Evolutionary conservation across 805 yeast species (phyloP).

Genomic region (Metschnikowia baotianmanensis): DNA sequence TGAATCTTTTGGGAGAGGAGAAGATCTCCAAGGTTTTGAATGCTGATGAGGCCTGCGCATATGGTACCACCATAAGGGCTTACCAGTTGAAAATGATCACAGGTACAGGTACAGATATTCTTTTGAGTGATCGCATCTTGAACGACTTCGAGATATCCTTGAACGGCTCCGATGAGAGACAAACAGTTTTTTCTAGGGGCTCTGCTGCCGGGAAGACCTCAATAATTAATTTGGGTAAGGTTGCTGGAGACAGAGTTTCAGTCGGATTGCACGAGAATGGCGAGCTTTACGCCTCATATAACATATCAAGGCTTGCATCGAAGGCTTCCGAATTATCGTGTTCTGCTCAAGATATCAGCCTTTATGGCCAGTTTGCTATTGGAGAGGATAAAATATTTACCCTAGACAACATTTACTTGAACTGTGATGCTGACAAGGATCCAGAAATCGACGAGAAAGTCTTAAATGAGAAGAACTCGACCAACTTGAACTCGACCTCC

Average conservation of each 20-base stretch:
- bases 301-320: constrained; percentile 24
- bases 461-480: constrained; percentile 3
- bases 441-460: constrained; percentile 15
- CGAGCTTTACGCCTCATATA: constrained; percentile 27
- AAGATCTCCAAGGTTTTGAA: constrained; percentile 78
- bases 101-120: constrained; percentile 49
- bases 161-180: constrained; percentile 23
- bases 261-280: constrained; percentile 41
- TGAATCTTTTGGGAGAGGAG: constrained; percentile 55
- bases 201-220: constrained; percentile 33
- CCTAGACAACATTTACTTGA: constrained; percentile 43
- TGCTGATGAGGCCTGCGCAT: constrained; percentile 92
- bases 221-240: constrained; percentile 36
- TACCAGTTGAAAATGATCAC: constrained; percentile 62
- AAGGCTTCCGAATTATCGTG: constrained; percentile 42
- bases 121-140: constrained; percentile 54
- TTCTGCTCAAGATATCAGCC: constrained; percentile 24
- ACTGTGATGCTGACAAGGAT: constrained; percentile 33
- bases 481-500: constrained; percentile 18
- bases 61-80: constrained; percentile 87
- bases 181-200: constrained; percentile 48
- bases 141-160: constrained; percentile 45
- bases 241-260: constrained; percentile 28
- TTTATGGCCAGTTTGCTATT: constrained; percentile 43
- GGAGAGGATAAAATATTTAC: constrained; percentile 51